Conservation (phyloP, 768 basidiomycete species). For the Phlebiopsis gigantea region DNA sequence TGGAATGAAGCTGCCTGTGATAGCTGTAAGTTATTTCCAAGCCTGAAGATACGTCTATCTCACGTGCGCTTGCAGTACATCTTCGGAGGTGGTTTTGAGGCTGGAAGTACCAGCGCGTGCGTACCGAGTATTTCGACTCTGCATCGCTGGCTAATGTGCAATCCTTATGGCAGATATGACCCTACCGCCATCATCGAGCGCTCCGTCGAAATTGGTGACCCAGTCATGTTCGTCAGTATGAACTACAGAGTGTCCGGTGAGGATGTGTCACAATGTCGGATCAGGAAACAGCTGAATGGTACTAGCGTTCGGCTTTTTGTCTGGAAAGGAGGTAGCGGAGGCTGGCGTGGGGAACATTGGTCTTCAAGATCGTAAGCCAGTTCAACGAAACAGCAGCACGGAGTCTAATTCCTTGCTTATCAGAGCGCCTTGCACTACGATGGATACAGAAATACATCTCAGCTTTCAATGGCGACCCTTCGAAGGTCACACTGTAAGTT, state of each 20-base stretch:
- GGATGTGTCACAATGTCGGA: too few species aligned
- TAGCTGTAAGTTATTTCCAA: background rate
- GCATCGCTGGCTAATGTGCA: background rate
- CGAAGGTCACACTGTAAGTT: constrained; percentile 11
- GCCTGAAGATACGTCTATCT: too few species aligned
- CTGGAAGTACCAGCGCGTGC: background rate
- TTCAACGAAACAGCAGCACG: background rate
- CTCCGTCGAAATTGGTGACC: constrained; percentile 37
- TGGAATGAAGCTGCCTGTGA: background rate
- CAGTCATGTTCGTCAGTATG: constrained; percentile 49
- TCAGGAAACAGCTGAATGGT: too few species aligned
- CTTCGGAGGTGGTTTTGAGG: background rate
- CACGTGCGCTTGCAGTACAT: too few species aligned
- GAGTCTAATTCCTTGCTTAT: background rate
- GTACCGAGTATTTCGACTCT: background rate
- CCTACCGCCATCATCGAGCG: constrained; percentile 20
- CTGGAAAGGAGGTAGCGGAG: constrained; percentile 33
- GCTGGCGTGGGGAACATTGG: constrained; percentile 43
- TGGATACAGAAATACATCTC: constrained; percentile 13
- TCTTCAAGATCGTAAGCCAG: constrained; percentile 35
- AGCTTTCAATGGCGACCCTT: constrained; percentile 9
- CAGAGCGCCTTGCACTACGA: constrained; percentile 9
- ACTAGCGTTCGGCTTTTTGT: constrained; percentile 37
- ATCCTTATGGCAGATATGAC: background rate
- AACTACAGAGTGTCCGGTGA: too few species aligned